Percentiles rank a stretch among this genome's conserved stretches.
Conservation (phyloP, 1,284 basidiomycete genomes). For the Mycosarcoma maydis region DNA sequence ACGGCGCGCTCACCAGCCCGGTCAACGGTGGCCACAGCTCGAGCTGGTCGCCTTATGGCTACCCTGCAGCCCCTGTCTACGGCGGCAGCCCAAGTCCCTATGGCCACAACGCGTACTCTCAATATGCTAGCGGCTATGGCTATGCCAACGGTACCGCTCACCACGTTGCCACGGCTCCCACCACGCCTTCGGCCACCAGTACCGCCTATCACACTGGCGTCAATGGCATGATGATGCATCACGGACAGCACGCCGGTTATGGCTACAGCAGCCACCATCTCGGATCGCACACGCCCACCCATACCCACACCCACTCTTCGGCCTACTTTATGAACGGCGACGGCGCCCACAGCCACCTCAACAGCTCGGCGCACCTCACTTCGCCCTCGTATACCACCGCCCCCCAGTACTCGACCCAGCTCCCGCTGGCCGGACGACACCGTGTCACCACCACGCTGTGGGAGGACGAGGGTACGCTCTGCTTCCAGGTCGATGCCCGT, state of each 20-base stretch:
- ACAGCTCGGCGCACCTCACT: conserved; percentile 44
- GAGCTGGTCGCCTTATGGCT: conserved; percentile 51
- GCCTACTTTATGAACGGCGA: conserved; percentile 53
- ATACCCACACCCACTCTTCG: conserved; percentile 46
- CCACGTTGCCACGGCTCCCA: conserved; percentile 43
- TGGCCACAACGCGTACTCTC: conserved; percentile 50
- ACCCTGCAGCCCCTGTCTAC: conserved; percentile 48
- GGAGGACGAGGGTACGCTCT: conserved; percentile 67
- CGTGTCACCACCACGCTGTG: conserved; percentile 66
- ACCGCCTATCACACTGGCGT: conserved; percentile 39
- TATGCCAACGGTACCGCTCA: conserved; percentile 40
- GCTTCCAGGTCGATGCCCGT: conserved; percentile 66
- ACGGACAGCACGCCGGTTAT: conserved; percentile 47
- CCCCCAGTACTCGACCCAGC: conserved; percentile 61
- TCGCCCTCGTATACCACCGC: conserved; percentile 58
- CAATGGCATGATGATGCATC: conserved; percentile 55
- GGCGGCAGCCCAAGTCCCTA: conserved; percentile 46
- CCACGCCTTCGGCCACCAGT: conserved; percentile 42
- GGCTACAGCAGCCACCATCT: conserved; percentile 48
- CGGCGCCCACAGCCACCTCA: conserved; percentile 48
- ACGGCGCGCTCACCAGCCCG: conserved; percentile 39
- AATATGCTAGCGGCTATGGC: conserved; percentile 49
- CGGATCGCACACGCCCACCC: conserved; percentile 46
- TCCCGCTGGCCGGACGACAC: conserved; percentile 62
- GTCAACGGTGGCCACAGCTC: conserved; percentile 48